phyloP scores from a whole-genome alignment of 1,284 basidiomycete genomes.

The Leccinum subrobustum region DNA sequence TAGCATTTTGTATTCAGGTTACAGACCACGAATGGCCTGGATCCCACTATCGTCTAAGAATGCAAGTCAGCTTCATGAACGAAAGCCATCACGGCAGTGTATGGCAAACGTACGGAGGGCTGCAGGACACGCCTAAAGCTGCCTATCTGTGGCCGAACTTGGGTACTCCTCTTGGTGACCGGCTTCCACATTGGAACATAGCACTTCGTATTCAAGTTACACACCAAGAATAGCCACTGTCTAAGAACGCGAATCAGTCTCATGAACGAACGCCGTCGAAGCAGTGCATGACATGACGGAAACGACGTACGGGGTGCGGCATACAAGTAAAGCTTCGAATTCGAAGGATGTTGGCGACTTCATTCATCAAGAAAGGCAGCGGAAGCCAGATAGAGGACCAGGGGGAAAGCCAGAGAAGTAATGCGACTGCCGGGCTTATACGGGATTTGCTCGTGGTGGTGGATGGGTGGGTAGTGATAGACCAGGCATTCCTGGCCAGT shows the following conservation, averaged over 20 bases:
- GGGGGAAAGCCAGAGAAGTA: not conserved
- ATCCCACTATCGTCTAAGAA: not conserved
- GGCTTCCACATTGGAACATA: not conserved
- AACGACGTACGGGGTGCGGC: slow-evolving; percentile 6
- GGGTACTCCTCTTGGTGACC: not conserved
- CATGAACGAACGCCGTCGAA: not conserved
- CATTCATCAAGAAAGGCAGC: not conserved
- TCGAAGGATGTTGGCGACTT: not conserved
- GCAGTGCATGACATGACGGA: not conserved
- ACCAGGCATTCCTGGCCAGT: no score
- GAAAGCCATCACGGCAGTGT: not conserved
- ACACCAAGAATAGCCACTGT: slow-evolving; percentile 10
- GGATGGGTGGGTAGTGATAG: no score
- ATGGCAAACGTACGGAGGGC: not conserved
- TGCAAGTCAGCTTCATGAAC: not conserved
- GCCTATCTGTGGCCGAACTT: no score
- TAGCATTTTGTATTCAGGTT: slow-evolving; percentile 2
- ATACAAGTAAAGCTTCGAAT: not conserved
- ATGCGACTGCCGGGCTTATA: no score
- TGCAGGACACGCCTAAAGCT: no score
- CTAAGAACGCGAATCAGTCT: not conserved
- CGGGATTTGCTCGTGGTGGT: no score
- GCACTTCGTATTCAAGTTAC: not conserved
- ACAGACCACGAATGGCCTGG: not conserved
- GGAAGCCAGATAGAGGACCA: not conserved